Conservation (phyloP, 306 rosid species). For the Fragaria vesca region DNA sequence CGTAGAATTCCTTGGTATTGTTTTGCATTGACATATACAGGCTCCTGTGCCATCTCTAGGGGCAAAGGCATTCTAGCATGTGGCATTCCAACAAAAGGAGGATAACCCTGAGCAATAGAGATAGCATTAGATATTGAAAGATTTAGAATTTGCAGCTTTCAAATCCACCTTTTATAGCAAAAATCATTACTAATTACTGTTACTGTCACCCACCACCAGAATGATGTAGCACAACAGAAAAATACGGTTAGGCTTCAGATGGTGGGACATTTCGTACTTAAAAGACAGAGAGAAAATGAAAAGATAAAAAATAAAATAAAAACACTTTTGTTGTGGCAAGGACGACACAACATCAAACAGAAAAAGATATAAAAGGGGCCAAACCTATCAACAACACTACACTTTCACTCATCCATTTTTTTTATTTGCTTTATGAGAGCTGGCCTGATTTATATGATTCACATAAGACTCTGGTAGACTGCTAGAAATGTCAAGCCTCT, state of each 20-base stretch:
- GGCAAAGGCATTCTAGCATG: constrained; percentile 97
- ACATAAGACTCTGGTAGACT: background rate
- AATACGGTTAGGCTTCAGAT: background rate
- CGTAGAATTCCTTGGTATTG: constrained; percentile 95
- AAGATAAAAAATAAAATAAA: background rate
- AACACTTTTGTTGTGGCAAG: background rate
- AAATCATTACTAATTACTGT: background rate
- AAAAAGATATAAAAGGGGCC: background rate
- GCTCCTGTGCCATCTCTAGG: constrained; percentile 96
- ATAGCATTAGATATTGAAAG: background rate
- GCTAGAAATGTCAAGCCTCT: background rate
- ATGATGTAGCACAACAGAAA: background rate
- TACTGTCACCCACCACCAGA: background rate
- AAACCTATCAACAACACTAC: background rate
- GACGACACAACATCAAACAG: background rate
- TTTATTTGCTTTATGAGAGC: background rate
- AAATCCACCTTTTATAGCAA: background rate
- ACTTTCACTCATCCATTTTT: background rate
- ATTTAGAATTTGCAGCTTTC: background rate
- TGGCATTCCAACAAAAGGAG: constrained; percentile 85
- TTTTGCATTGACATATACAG: constrained; percentile 96
- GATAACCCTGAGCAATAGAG: constrained; percentile 55
- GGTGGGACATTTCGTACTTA: background rate
- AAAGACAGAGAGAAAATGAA: background rate
- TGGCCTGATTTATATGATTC: background rate